Evolutionary conservation across 345 rosid species (phyloP), one percentile per base, ranked within the genome.

Genomic region (Physaria fendleri): DNA sequence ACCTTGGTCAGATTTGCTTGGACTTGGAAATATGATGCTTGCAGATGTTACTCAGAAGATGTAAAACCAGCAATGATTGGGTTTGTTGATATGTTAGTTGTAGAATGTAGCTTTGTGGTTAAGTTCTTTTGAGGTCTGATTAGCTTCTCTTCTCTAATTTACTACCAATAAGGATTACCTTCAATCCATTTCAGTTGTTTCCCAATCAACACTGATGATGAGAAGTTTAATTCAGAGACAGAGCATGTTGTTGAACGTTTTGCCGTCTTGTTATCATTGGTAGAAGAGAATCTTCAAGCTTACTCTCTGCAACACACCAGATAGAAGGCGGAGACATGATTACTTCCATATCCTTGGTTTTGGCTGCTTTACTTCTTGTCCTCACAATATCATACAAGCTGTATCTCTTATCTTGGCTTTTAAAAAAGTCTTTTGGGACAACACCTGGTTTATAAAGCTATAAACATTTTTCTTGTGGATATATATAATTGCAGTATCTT

Each of bases 41-140:
- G 69, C 6, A 22, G 12, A 3, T 71, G 53, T 69, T 77, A 74
- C 27, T 66, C 62, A n/a, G n/a, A n/a, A n/a, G n/a, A n/a, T n/a
- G n/a, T n/a, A n/a, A n/a, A 11, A 4, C 29, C 18, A 4, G 27
- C n/a, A n/a, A n/a, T n/a, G n/a, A n/a, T 52, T 6, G 68, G 56
- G 22, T 65, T 75, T n/a, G 75, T 65, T 7, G 56, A 68, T 35
- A 71, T 74, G 66, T 43, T 77, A 33, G 52, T 74, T 11, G 41
- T 74, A 1, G 80, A 69, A 5, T 69, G 66, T 1, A n/a, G 56
- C 40, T 77, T 77, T 28, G 12, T 69, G 1, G 38, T 77, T 40
- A 69, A 22, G 57, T 73, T 18, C 41, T 77, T 34, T 34, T 72
- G 18, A 54, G 71, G 39, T 69, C 56, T 46, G 45, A 22, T 2